Base-by-base conservation (phyloP, 352 stramenopile species). In the Phytophthora citricola region DNA sequence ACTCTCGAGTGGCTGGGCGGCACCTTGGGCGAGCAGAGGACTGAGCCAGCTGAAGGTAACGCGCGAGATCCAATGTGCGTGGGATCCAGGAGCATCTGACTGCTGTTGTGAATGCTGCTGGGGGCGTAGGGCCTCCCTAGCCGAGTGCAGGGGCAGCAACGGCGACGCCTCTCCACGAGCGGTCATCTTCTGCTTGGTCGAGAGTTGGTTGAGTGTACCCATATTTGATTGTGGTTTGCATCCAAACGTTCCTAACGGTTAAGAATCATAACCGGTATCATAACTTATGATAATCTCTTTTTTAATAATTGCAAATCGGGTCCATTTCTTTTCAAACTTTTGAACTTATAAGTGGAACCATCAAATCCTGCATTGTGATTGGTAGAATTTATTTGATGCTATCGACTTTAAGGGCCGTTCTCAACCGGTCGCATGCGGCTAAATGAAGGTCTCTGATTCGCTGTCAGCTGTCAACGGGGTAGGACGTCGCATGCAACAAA, bases 41-140 rank as follows among this genome's bases (percentile, higher is more conserved):
- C 71, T 67, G 20, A 91, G 69, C 79, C 79, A 91, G 26, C 66
- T 75, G 26, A 78, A 78, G 8, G 65, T 74, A 26, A 78, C 8
- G 29, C 65, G 55, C 2, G 70, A 74, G 4, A 78, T 29, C 46
- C 58, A 78, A 52, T 55, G 31, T 2, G 55, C 54, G 20, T 45
- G 58, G 47, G 20, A 0, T 8, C 41, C 15, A 10, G 63, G 53
- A 7, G 63, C 9, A 1, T 57, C 44, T 20, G 14, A 4, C 10
- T 48, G 52, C 41, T 43, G 44, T n/a, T 56, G 31, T 3, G 4
- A 3, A 26, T 53, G 29, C 14, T 14, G 22, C 9, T 36, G 36
- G 26, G 31, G 46, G 6, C 34, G 40, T 9, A 10, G 5, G 4
- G 52, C 32, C 17, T 59, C 56, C 26, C 14, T 38, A 4, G 52